Evolutionary conservation across 257 asterid genomes (phyloP).

Genomic region (Dorcoceras hygrometricum): DNA sequence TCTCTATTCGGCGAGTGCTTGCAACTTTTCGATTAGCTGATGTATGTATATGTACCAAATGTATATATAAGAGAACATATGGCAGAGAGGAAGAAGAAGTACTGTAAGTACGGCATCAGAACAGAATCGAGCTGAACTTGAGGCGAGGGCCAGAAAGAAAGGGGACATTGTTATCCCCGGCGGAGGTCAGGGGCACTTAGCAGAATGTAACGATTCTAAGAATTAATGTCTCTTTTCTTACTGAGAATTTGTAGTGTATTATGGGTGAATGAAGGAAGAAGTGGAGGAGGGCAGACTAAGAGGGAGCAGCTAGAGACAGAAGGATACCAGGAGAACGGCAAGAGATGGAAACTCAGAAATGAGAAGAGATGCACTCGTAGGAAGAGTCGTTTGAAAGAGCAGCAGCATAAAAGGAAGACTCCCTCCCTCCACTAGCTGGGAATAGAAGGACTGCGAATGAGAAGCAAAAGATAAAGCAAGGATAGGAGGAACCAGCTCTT

Average conservation of each 20-base stretch:
- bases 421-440: no score
- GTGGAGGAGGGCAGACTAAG: conserved; percentile 72
- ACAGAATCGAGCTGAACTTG: conserved; percentile 49
- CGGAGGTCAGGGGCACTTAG: conserved; percentile 77
- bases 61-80: not conserved
- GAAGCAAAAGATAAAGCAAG: no score
- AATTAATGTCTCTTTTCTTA: no score
- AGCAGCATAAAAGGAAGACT: no score
- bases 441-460: no score
- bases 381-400: no score
- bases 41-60: no score
- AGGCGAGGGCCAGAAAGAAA: conserved; percentile 57
- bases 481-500: no score
- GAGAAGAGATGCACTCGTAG: no score
- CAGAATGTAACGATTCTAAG: conserved; percentile 39
- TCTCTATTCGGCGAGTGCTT: no score
- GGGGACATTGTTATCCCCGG: conserved; percentile 83
- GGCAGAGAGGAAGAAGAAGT: not conserved
- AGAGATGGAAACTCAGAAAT: no score
- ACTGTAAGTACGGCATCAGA: conserved; percentile 45
- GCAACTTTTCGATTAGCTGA: no score
- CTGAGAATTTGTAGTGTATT: not conserved
- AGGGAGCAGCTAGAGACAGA: conserved; percentile 64
- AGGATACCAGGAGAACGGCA: conserved; percentile 68
- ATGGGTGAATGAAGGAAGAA: conserved; percentile 36